Evolutionary conservation across 768 basidiomycete genomes (phyloP).

Genomic region (Psilocybe azurescens): DNA sequence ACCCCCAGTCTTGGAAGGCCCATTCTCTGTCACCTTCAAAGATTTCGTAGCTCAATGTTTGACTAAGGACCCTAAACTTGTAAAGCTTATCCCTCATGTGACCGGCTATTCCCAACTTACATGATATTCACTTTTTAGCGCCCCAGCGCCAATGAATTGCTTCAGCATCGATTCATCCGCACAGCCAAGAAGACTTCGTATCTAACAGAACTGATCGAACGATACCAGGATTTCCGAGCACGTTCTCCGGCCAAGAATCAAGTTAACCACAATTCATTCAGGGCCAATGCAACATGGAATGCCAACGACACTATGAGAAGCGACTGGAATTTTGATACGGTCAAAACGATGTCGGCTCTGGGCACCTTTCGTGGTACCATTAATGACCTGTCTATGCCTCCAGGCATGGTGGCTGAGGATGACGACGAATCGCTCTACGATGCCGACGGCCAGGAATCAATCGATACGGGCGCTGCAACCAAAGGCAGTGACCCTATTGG

Average conservation of each 20-base stretch:
- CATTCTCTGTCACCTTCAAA: conserved; percentile 86
- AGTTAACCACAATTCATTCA: conserved; percentile 60
- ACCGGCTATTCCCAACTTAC: conserved; percentile 11
- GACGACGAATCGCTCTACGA: conserved; percentile 53
- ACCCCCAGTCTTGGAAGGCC: conserved; percentile 87
- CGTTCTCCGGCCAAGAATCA: conserved; percentile 66
- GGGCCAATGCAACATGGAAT: conserved; percentile 71
- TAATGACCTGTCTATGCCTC: conserved; percentile 62
- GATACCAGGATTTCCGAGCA: conserved; percentile 78
- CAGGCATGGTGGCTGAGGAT: conserved; percentile 63
- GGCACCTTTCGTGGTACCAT: conserved; percentile 78
- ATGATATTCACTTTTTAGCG: conserved; percentile 54
- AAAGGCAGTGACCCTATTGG: conserved; percentile 63
- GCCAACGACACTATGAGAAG: conserved; percentile 78
- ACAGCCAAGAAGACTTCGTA: conserved; percentile 81
- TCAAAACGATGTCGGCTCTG: conserved; percentile 74
- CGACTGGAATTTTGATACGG: conserved; percentile 96
- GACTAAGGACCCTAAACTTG: conserved; percentile 87
- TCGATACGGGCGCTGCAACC: conserved; percentile 68
- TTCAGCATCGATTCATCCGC: conserved; percentile 93
- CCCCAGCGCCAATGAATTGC: conserved; percentile 88
- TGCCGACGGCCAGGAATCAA: conserved; percentile 48
- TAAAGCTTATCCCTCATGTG: conserved; percentile 39
- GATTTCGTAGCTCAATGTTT: conserved; percentile 91
- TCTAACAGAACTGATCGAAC: conserved; percentile 87